These are phyloP conservation scores for Fusarium azukiicola DNA, from an alignment of 2,329 filamentous ascomycete genomes.

Conservation along the genomic window DNA sequence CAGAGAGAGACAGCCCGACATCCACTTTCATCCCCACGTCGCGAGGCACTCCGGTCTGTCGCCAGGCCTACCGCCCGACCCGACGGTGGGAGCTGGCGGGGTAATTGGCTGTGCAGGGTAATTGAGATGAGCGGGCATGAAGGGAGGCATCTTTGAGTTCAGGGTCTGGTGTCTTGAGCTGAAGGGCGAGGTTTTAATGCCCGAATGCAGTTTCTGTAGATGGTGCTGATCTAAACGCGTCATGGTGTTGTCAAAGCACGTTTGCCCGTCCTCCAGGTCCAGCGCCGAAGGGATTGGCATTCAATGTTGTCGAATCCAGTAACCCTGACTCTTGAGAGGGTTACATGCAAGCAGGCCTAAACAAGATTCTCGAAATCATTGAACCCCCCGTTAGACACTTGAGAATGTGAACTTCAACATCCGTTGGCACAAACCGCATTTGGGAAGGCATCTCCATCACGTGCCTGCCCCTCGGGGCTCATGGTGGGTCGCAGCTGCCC, in stretches of 20 bases:
- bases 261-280: neutral
- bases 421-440: neutral
- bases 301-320: neutral
- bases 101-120: constrained; percentile 16
- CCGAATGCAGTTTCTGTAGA: neutral
- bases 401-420: neutral
- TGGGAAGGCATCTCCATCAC: neutral
- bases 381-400: neutral
- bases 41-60: neutral
- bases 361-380: neutral
- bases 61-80: constrained; percentile 41
- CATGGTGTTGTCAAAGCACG: neutral
- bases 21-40: constrained; percentile 24
- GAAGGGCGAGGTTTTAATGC: neutral
- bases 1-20: constrained; percentile 24
- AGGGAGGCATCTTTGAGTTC: neutral
- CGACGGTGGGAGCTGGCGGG: constrained; percentile 26
- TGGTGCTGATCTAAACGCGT: neutral
- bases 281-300: neutral
- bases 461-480: neutral
- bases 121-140: neutral
- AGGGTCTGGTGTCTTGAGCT: neutral
- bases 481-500: neutral
- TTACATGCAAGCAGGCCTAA: neutral
- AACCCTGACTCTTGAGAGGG: neutral